A percentile compares a stretch with the other conserved stretches of the same genome.
These are phyloP conservation scores for Withania somnifera DNA, from an alignment of 305 asterid species.

Conservation along the genomic window DNA sequence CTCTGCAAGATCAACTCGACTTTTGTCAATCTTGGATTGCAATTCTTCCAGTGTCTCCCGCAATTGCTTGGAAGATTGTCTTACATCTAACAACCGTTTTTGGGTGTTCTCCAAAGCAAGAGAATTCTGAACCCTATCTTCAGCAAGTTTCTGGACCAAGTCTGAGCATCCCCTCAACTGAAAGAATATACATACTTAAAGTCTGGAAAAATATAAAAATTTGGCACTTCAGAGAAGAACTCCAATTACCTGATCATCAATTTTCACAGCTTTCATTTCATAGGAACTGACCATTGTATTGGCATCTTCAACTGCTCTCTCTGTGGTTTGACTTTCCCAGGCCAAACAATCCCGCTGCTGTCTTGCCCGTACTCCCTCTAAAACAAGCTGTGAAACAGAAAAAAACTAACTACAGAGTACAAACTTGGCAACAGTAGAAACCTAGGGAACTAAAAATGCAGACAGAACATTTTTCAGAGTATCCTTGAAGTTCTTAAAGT, in stretches of 20 bases:
- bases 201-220: background rate
- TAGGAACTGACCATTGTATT: conserved; percentile 47
- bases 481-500: background rate
- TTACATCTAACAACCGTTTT: conserved; percentile 45
- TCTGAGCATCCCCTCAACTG: conserved; percentile 73
- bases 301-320: conserved; percentile 52
- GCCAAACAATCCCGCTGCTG: conserved; percentile 52
- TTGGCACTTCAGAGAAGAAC: background rate
- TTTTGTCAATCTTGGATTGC: conserved; percentile 54
- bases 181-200: conserved; percentile 9
- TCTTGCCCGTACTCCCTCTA: conserved; percentile 72
- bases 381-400: conserved; percentile 61
- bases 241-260: conserved; percentile 77
- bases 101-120: conserved; percentile 49
- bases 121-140: conserved; percentile 46
- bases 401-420: conserved; percentile 3
- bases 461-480: background rate
- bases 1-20: conserved; percentile 50
- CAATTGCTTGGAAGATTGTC: conserved; percentile 44
- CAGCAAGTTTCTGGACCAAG: conserved; percentile 62
- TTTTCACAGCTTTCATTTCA: conserved; percentile 55
- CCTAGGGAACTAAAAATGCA: background rate
- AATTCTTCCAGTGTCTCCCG: conserved; percentile 53
- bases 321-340: conserved; percentile 55
- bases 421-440: background rate